These are phyloP conservation scores for Coccomyxa sp. DNA, from an alignment of 139 green algal species.

Conservation along the genomic window DNA sequence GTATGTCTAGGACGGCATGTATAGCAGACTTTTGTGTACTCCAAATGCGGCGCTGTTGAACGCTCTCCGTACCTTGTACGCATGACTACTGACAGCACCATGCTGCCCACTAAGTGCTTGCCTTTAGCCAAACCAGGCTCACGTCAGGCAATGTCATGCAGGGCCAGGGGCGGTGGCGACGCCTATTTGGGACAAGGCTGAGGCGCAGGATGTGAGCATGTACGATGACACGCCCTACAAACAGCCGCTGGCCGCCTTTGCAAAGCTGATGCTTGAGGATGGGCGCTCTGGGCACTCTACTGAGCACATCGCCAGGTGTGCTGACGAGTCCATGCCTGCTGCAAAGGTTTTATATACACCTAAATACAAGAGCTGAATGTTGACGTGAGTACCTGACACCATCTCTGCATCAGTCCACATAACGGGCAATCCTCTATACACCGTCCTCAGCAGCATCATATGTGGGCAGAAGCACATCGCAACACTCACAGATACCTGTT, in stretches of 20 bases:
- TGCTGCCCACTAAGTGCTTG: no score
- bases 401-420: no score
- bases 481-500: not conserved
- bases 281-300: not conserved
- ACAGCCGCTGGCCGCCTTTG: not conserved
- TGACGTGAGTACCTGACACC: no score
- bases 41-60: no score
- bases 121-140: no score
- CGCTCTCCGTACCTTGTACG: no score
- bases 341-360: not conserved
- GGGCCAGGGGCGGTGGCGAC: not conserved
- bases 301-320: not conserved
- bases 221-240: conserved; percentile 1
- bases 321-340: not conserved
- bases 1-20: not conserved
- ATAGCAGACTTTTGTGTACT: not conserved
- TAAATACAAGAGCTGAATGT: no score
- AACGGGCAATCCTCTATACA: no score
- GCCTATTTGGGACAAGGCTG: conserved; percentile 6
- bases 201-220: not conserved
- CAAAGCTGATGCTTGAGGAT: not conserved
- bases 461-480: not conserved
- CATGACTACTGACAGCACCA: no score
- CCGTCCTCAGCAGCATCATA: no score
- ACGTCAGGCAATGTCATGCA: not conserved